These are phyloP conservation scores for Lachancea dasiensis DNA, from an alignment of 805 yeast species.

Conservation along the genomic window DNA sequence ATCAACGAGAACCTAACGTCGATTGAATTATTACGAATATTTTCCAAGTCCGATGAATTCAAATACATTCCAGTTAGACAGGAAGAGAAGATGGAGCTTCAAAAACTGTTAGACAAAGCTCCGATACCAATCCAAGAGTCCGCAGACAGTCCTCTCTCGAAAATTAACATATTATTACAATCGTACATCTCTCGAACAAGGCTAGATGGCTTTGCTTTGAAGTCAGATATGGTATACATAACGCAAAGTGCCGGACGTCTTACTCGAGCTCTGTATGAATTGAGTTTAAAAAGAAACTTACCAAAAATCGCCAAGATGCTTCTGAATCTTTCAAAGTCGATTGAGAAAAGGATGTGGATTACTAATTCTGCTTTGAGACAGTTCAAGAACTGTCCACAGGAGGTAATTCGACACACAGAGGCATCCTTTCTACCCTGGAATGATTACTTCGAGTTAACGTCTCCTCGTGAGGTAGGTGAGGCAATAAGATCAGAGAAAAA, in stretches of 20 bases:
- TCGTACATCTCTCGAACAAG: conserved; percentile 73
- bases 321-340: conserved; percentile 68
- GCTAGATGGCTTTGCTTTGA: conserved; percentile 82
- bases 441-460: conserved; percentile 58
- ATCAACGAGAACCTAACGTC: conserved; percentile 60
- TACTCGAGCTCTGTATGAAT: conserved; percentile 77
- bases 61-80: conserved; percentile 74
- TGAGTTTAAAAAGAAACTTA: conserved; percentile 68
- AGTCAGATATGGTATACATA: conserved; percentile 88
- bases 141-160: conserved; percentile 65
- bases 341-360: conserved; percentile 77
- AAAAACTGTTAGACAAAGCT: conserved; percentile 59
- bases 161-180: conserved; percentile 74
- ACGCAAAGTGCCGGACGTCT: conserved; percentile 91
- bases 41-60: conserved; percentile 82
- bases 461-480: conserved; percentile 74
- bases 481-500: conserved; percentile 66
- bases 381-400: conserved; percentile 62
- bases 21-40: conserved; percentile 70
- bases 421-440: conserved; percentile 76
- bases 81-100: conserved; percentile 75
- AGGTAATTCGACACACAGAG: conserved; percentile 69
- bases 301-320: conserved; percentile 51
- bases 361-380: conserved; percentile 84
- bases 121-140: conserved; percentile 84